phyloP scores from a whole-genome alignment of 2,329 filamentous ascomycete genomes.

The Cordyceps cicadae region DNA sequence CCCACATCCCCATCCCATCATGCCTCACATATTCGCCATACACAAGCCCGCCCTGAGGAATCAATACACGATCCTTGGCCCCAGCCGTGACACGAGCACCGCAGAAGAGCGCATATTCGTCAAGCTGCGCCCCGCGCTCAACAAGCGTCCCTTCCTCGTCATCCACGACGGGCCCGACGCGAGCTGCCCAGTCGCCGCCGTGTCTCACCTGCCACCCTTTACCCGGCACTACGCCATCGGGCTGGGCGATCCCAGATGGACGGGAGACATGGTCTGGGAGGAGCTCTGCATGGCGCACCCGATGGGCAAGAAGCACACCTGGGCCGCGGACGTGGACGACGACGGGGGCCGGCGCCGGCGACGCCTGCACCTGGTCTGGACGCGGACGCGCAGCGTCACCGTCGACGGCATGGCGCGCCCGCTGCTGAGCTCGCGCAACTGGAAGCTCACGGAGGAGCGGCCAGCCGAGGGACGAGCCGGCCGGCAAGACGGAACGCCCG shows the following conservation, averaged over 20 bases:
- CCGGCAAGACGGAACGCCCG: not conserved
- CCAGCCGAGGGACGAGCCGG: not conserved
- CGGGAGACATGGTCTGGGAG: slow-evolving; percentile 5
- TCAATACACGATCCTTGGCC: slow-evolving; percentile 1
- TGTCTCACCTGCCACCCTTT: slow-evolving; percentile 9
- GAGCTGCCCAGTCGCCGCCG: not conserved
- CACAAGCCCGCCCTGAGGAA: slow-evolving; percentile 2
- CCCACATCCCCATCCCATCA: not conserved
- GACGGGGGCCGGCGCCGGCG: not conserved
- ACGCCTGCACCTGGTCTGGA: slow-evolving; percentile 10
- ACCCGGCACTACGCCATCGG: slow-evolving; percentile 1
- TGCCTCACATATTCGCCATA: slow-evolving; percentile 5
- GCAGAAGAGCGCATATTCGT: not conserved
- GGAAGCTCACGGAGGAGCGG: slow-evolving; percentile 7
- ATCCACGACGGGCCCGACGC: slow-evolving; percentile 2
- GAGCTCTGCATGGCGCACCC: slow-evolving; percentile 6
- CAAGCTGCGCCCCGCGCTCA: not conserved
- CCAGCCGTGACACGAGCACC: not conserved
- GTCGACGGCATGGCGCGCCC: slow-evolving; percentile 13
- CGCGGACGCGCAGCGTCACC: slow-evolving; percentile 11
- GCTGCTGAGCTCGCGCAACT: slow-evolving; percentile 12
- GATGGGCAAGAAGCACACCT: slow-evolving; percentile 8
- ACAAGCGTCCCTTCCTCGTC: not conserved
- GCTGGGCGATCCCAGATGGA: not conserved
- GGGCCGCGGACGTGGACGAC: slow-evolving; percentile 7